Percentiles rank a stretch among this genome's conserved stretches.
phyloP scores from a whole-genome alignment of 805 yeast genomes.

The Schizosaccharomyces octosporus region DNA sequence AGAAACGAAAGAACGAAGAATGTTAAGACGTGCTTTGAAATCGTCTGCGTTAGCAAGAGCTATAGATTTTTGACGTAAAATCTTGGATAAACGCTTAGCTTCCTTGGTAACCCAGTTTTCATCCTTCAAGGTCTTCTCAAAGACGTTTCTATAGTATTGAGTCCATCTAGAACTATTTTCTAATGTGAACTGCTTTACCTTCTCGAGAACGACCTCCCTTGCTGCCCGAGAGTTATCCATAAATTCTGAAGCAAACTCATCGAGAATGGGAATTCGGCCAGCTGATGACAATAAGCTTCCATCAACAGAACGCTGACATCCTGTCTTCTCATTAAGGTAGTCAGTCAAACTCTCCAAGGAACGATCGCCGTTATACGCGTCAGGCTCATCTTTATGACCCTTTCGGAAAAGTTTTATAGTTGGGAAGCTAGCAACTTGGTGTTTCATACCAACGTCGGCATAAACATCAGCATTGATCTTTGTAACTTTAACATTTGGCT shows the following conservation, averaged over 20 bases:
- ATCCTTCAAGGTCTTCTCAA: neutral
- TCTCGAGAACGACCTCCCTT: neutral
- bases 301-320: constrained; percentile 25
- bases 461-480: constrained; percentile 67
- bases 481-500: constrained; percentile 42
- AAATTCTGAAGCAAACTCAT: constrained; percentile 13
- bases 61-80: neutral
- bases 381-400: constrained; percentile 31
- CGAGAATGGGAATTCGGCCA: constrained; percentile 19
- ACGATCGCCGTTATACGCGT: constrained; percentile 46
- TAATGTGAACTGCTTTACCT: neutral
- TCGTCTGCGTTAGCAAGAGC: neutral
- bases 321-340: constrained; percentile 41
- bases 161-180: neutral
- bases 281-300: constrained; percentile 20
- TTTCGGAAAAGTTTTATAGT: constrained; percentile 31
- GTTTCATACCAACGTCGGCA: constrained; percentile 44
- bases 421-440: constrained; percentile 56
- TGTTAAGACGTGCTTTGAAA: neutral
- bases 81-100: neutral
- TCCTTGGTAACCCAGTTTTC: neutral
- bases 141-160: neutral
- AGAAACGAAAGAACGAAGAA: neutral
- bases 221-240: constrained; percentile 8
- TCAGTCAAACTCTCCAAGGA: constrained; percentile 41